Conservation (phyloP, 257 asterid genomes). For the Penstemon barbatus region DNA sequence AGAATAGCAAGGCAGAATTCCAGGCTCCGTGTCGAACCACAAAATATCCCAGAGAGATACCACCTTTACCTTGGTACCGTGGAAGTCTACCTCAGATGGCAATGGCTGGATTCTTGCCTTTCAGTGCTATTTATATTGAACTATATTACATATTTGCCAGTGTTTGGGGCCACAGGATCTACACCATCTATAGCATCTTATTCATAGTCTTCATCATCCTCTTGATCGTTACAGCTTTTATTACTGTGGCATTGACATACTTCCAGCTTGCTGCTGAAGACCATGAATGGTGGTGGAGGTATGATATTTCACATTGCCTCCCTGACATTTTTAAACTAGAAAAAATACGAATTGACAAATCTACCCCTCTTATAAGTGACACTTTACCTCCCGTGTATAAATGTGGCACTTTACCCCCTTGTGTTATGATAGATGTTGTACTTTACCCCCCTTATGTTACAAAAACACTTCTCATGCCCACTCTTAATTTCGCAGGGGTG, state of each 20-base stretch:
- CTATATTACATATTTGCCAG: slow-evolving; percentile 90
- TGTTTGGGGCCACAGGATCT: slow-evolving; percentile 93
- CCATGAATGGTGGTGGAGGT: slow-evolving; percentile 99
- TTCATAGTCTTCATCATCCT: slow-evolving; percentile 89
- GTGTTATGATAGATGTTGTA: too few species aligned
- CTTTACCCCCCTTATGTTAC: too few species aligned
- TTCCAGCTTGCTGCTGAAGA: slow-evolving; percentile 96
- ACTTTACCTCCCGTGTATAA: too few species aligned
- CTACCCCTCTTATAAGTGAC: too few species aligned
- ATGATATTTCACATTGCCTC: background rate
- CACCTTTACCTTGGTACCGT: slow-evolving; percentile 84
- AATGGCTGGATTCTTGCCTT: slow-evolving; percentile 93
- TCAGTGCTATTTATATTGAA: slow-evolving; percentile 88
- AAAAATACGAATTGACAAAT: too few species aligned
- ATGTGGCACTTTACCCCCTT: too few species aligned
- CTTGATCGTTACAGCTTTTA: slow-evolving; percentile 81
- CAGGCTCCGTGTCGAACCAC: slow-evolving; percentile 91
- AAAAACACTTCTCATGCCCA: too few species aligned
- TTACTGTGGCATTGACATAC: slow-evolving; percentile 83
- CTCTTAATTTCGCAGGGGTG: too few species aligned
- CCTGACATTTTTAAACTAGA: too few species aligned
- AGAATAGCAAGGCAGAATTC: slow-evolving; percentile 80
- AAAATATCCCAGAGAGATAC: slow-evolving; percentile 83
- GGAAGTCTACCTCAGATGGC: slow-evolving; percentile 88
- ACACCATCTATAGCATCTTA: slow-evolving; percentile 82